Evolutionary conservation across 2,329 filamentous ascomycete species (phyloP), one percentile per base, ranked within the genome.

Genomic region (Fusarium buxicola): DNA sequence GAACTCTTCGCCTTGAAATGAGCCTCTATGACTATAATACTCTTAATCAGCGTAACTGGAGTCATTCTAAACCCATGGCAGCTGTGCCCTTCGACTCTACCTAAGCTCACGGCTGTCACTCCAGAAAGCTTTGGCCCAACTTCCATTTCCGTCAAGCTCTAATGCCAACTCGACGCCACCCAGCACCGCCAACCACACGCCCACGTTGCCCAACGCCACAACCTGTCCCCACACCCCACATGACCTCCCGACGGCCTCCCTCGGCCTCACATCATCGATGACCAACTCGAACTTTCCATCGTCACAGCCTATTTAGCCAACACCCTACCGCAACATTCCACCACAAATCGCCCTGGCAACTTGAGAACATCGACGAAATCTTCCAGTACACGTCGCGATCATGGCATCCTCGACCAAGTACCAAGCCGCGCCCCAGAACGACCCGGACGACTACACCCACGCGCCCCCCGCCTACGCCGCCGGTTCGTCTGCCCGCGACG

Each of bases 401-500:
- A 94, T 94, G 91, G 85, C 89, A 44, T 83, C 88, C 60, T 92
- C 86, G 69, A 83, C 92, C 47, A 95, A 94, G 79, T 98, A 97
- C 77, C 85, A 90, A 66, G 85, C 88, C 47, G 92, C 92, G 70
- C 88, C 93, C 18, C 90, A 92, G 81, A 90, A 92, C 75, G 94
- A 97, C 80, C 94, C 93, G 40, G 86, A 96, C 66, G 89, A 91
- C 68, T 94, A 90, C 80, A 84, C 88, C 55, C 89, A 92, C 73
- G 85, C 93, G 73, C 94, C 94, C 66, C 94, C 94, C 16, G 91
- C 91, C 59, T 97, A 97, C 81, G 73, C 73, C 45, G 72, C 72
- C 50, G 84, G 86, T 59, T 84, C 87, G 32, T 81, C 85, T 24
- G 78, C 84, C 58, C 82, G 83, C 70, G 82, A 85, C 62, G 78